Evolutionary conservation across 805 yeast species (phyloP).

Genomic region (Blastobotrys mokoenaii): DNA sequence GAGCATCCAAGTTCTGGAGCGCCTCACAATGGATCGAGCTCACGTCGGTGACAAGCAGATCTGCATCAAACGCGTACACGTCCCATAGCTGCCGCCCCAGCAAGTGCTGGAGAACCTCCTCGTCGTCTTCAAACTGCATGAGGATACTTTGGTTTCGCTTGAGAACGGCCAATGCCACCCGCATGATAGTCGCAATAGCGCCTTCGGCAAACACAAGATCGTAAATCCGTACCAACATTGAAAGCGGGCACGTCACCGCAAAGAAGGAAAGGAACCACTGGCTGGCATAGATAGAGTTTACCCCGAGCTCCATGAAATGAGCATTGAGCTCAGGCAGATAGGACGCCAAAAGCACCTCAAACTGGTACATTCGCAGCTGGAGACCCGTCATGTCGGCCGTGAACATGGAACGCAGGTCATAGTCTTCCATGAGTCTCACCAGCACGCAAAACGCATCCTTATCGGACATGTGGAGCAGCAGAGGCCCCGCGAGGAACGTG

Average conservation of each 20-base stretch:
- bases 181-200: slow-evolving; percentile 44
- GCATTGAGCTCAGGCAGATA: slow-evolving; percentile 34
- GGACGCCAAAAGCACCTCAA: slow-evolving; percentile 35
- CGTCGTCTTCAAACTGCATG: slow-evolving; percentile 31
- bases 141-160: slow-evolving; percentile 38
- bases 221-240: slow-evolving; percentile 41
- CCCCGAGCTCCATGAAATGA: slow-evolving; percentile 39
- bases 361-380: slow-evolving; percentile 44
- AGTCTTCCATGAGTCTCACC: slow-evolving; percentile 51
- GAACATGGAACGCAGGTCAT: slow-evolving; percentile 45
- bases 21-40: slow-evolving; percentile 4
- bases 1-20: slow-evolving; percentile 14
- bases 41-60: slow-evolving; percentile 29
- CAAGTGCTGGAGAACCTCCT: slow-evolving; percentile 33
- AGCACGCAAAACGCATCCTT: slow-evolving; percentile 42
- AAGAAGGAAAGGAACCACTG: slow-evolving; percentile 61
- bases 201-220: slow-evolving; percentile 47
- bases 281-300: slow-evolving; percentile 40
- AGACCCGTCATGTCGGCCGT: slow-evolving; percentile 48
- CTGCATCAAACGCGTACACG: slow-evolving; percentile 31
- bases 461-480: slow-evolving; percentile 37
- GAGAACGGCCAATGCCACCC: slow-evolving; percentile 47
- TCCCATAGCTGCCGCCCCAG: slow-evolving; percentile 37
- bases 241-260: slow-evolving; percentile 53
- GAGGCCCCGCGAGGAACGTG: slow-evolving; percentile 52